phyloP scores from a whole-genome alignment of 2,329 filamentous ascomycete genomes.

The Pseudocercospora crystallina region DNA sequence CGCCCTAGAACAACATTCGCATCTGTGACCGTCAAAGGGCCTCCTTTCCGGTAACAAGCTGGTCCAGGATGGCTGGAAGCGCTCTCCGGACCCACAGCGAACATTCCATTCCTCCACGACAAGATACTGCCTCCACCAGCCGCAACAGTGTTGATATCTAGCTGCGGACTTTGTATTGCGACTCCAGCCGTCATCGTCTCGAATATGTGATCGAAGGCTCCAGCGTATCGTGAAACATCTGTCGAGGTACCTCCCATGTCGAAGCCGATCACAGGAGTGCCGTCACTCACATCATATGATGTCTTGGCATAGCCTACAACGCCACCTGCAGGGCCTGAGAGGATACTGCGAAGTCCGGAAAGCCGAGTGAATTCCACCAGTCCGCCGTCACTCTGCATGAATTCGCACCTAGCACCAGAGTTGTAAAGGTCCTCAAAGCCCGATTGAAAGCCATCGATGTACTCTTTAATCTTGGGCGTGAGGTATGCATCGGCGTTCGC shows the following conservation, averaged over 20 bases:
- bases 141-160: slow-evolving; percentile 40
- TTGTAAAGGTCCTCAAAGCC: slow-evolving; percentile 30
- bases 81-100: slow-evolving; percentile 22
- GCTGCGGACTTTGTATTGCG: slow-evolving; percentile 34
- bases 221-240: slow-evolving; percentile 36
- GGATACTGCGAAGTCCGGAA: slow-evolving; percentile 34
- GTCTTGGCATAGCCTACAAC: slow-evolving; percentile 37
- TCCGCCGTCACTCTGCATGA: slow-evolving; percentile 34
- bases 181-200: slow-evolving; percentile 36
- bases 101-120: slow-evolving; percentile 26
- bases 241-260: slow-evolving; percentile 33
- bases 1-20: slow-evolving; percentile 37
- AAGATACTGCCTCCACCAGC: slow-evolving; percentile 51
- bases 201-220: slow-evolving; percentile 34
- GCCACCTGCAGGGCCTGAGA: slow-evolving; percentile 38
- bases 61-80: slow-evolving; percentile 34
- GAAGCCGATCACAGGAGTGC: slow-evolving; percentile 32
- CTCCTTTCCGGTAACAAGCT: slow-evolving; percentile 37
- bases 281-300: slow-evolving; percentile 29
- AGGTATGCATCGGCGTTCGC: slow-evolving; percentile 75
- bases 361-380: slow-evolving; percentile 29
- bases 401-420: slow-evolving; percentile 34
- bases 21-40: slow-evolving; percentile 38
- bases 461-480: slow-evolving; percentile 72
- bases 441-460: slow-evolving; percentile 49